A percentile compares a stretch with the other conserved stretches of the same genome.
phyloP scores from a whole-genome alignment of 2,329 filamentous ascomycete genomes.

The Alternaria rosae region DNA sequence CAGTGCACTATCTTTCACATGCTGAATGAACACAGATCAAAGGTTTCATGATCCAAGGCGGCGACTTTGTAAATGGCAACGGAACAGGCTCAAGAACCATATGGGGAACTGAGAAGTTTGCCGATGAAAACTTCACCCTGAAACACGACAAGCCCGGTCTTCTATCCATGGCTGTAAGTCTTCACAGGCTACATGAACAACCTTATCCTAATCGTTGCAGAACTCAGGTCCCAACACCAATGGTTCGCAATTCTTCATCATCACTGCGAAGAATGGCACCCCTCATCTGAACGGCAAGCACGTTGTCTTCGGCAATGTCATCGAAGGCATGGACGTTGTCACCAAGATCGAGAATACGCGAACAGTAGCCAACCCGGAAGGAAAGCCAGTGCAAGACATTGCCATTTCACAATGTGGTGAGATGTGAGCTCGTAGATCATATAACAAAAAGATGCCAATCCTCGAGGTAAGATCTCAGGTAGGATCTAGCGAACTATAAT shows the following conservation, averaged over 20 bases:
- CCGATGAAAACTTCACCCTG: constrained; percentile 86
- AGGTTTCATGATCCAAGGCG: constrained; percentile 97
- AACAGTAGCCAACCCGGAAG: constrained; percentile 67
- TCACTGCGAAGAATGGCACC: constrained; percentile 73
- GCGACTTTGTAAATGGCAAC: constrained; percentile 93
- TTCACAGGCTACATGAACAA: neutral
- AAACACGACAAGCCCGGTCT: constrained; percentile 82
- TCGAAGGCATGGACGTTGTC: constrained; percentile 89
- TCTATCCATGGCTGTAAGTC: constrained; percentile 78
- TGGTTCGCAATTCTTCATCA: constrained; percentile 98
- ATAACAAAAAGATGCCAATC: neutral
- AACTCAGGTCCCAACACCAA: constrained; percentile 93
- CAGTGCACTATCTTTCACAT: neutral
- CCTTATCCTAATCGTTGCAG: constrained; percentile 52
- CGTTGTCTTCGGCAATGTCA: constrained; percentile 91
- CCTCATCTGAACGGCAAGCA: constrained; percentile 93
- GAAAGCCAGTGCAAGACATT: constrained; percentile 85
- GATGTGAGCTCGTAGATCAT: constrained; percentile 66
- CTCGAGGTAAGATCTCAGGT: neutral
- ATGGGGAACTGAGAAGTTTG: constrained; percentile 83
- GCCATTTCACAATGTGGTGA: constrained; percentile 88
- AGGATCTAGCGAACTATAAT: neutral
- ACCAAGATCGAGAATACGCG: constrained; percentile 91
- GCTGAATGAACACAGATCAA: constrained; percentile 69
- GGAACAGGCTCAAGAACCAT: constrained; percentile 89